Percentiles rank a stretch among this genome's conserved stretches.
Conservation (phyloP, 106 monocot genomes). For the Xerophyta viscosa region DNA sequence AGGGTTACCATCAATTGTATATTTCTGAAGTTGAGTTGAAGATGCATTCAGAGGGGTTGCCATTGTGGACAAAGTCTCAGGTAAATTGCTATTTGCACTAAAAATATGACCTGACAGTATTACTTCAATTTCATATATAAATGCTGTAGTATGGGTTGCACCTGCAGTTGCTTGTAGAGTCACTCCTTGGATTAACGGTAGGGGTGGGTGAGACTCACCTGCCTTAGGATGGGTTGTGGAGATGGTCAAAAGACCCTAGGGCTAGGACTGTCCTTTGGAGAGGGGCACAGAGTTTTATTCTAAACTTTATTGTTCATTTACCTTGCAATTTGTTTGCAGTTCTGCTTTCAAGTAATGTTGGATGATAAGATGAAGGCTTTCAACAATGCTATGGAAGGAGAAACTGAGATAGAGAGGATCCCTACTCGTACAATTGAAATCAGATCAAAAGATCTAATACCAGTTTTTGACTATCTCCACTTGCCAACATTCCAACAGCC, state of each 20-base stretch:
- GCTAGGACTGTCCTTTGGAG: too few species aligned
- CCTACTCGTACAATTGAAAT: conserved; percentile 48
- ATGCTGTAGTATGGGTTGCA: too few species aligned
- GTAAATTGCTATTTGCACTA: neutral
- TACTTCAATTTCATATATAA: too few species aligned
- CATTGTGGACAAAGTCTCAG: conserved; percentile 60
- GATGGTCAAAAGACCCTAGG: too few species aligned
- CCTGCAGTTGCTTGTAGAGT: too few species aligned
- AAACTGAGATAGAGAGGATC: conserved; percentile 74
- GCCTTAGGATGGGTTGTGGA: too few species aligned
- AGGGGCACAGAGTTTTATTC: too few species aligned
- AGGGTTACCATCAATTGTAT: conserved; percentile 53
- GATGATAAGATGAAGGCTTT: conserved; percentile 13
- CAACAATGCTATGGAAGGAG: conserved; percentile 26
- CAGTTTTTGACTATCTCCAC: conserved; percentile 62
- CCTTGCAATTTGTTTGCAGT: conserved; percentile 29
- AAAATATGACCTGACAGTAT: too few species aligned
- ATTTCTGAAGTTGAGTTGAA: conserved; percentile 88
- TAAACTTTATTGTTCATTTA: neutral
- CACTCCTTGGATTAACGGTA: too few species aligned
- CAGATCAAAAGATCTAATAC: conserved; percentile 69
- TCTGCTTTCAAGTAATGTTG: conserved; percentile 67
- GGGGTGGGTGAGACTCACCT: too few species aligned
- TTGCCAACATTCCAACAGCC: conserved; percentile 40
- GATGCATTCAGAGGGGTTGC: conserved; percentile 41